Base-by-base conservation (phyloP, 2,329 filamentous ascomycete species). In the Chrysosporium keratinophilum region DNA sequence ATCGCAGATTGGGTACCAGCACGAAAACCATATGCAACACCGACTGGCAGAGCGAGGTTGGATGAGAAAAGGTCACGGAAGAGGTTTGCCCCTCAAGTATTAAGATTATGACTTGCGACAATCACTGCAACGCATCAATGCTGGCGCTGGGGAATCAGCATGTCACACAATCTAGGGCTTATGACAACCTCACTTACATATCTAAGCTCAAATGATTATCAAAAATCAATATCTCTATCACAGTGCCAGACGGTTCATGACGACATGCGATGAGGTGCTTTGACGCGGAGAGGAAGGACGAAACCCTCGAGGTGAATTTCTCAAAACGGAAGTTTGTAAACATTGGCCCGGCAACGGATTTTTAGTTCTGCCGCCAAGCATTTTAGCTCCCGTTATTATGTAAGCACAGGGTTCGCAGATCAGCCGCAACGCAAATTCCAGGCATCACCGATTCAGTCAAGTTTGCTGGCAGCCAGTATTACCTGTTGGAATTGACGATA, bases 301-400 rank as follows among this genome's bases (percentile, higher is more conserved):
- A 42, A 42, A 28, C 9, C 41, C 41, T 46, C 41, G 50, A 52
- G 43, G 31, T 20, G 42, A 33, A 14, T 49, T 54, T 55, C 57
- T 54, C 45, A 55, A 57, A 55, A 12, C 19, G 55, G 57, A 56
- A 58, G 39, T 55, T 48, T 52, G 55, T 57, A 54, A 55, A 57
- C 55, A 58, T 55, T 55, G 55, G 35, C 55, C 55, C 45, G 57
- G 57, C 51, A 57, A 55, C 57, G 49, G 52, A 15, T 48, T 35
- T 48, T 46, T 23, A 40, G 35, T 28, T 40, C 17, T 6, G 31
- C 34, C n/a, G 49, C 54, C 44, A 52, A 56, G 49, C 49, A 33
- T 44, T 50, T 42, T 48, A 43, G 45, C 35, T 49, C 43, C 47
- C 46, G 43, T 15, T 11, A 50, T 54, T 54, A 54, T 54, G 46